These are phyloP conservation scores for Carex cristatella DNA, from an alignment of 176 grass and related monocot species.

Conservation along the genomic window DNA sequence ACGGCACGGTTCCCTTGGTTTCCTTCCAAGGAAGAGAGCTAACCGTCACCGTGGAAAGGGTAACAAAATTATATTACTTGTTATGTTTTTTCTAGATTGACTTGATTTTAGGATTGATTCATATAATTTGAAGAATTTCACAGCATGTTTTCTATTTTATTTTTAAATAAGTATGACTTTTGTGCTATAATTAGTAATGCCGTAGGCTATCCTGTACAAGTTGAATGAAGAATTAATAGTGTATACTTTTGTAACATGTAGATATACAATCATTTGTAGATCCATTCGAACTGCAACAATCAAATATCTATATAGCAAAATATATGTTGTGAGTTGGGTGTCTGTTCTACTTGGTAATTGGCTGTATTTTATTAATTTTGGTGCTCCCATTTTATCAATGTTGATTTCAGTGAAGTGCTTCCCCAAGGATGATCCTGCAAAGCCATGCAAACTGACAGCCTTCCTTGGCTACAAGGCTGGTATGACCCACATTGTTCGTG, in stretches of 20 bases:
- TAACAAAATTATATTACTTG: conserved; percentile 2
- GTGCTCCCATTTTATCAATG: not conserved
- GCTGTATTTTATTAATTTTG: not conserved
- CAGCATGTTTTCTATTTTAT: not conserved
- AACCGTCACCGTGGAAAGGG: conserved; percentile 92
- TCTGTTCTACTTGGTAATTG: not conserved
- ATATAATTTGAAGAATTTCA: not conserved
- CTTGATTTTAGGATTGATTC: not conserved
- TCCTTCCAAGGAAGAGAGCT: conserved; percentile 78
- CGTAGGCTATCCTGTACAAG: not conserved
- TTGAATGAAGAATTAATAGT: not conserved
- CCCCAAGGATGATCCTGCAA: conserved; percentile 61
- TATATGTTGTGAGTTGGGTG: not conserved
- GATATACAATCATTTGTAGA: not conserved
- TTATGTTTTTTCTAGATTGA: not conserved
- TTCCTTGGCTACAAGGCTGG: conserved; percentile 98
- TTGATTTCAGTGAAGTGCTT: conserved; percentile 73
- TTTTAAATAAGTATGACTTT: not conserved
- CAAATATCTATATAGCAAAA: not conserved
- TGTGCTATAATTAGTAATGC: not conserved
- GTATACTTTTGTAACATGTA: not conserved
- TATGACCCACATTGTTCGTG: conserved; percentile 97
- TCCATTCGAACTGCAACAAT: not conserved
- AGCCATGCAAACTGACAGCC: conserved; percentile 68
- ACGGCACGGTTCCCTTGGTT: conserved; percentile 91